A percentile compares a stretch with the other conserved stretches of the same genome.
Conservation (phyloP, 2,329 filamentous ascomycete species). For the Aspergillus jensenii region DNA sequence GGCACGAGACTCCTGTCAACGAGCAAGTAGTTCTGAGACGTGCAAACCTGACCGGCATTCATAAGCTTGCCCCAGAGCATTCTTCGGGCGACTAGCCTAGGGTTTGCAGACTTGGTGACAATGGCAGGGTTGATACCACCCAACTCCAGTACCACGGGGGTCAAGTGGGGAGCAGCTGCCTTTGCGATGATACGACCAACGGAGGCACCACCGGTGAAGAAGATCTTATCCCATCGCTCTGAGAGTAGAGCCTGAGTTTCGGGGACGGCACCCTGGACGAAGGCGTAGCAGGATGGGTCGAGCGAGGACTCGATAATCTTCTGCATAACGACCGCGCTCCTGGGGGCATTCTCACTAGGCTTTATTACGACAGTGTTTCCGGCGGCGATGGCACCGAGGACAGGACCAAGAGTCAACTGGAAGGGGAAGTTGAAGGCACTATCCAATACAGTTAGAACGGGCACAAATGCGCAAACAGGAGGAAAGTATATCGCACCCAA, state of each 20-base stretch:
- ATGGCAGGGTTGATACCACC: conserved; percentile 92
- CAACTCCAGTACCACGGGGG: conserved; percentile 84
- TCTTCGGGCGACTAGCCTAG: conserved; percentile 76
- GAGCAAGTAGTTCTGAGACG: conserved; percentile 89
- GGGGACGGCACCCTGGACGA: conserved; percentile 70
- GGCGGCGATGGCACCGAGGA: conserved; percentile 87
- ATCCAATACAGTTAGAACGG: background rate
- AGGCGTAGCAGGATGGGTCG: conserved; percentile 72
- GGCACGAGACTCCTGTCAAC: conserved; percentile 73
- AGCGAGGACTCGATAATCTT: conserved; percentile 74
- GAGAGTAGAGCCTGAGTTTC: conserved; percentile 13
- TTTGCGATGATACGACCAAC: conserved; percentile 87
- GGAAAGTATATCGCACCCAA: conserved; percentile 58
- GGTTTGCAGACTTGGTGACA: conserved; percentile 78
- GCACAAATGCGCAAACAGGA: background rate
- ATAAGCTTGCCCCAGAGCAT: conserved; percentile 85
- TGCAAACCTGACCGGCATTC: conserved; percentile 87
- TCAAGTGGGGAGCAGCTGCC: conserved; percentile 85
- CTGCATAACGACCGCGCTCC: conserved; percentile 74
- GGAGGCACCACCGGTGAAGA: conserved; percentile 79
- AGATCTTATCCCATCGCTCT: conserved; percentile 96
- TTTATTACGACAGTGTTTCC: conserved; percentile 90
- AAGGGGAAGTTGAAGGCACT: conserved; percentile 92
- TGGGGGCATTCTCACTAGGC: conserved; percentile 79
- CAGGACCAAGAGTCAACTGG: conserved; percentile 72